phyloP scores from a whole-genome alignment of 2,329 filamentous ascomycete genomes.

The Chrysosporium queenslandicum region DNA sequence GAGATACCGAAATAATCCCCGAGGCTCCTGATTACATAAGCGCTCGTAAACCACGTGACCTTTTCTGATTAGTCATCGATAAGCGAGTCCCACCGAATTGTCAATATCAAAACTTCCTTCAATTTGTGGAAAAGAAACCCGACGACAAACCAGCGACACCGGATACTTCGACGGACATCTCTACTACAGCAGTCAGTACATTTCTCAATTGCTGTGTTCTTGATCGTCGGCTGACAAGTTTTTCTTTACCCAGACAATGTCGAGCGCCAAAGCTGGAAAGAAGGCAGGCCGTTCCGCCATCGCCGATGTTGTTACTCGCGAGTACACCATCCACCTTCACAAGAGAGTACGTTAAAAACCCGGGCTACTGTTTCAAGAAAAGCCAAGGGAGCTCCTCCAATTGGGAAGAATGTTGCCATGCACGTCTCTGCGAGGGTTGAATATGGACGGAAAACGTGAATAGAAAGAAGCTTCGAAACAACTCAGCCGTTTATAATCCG shows the following conservation, averaged over 20 bases:
- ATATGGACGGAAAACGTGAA: constrained; percentile 7
- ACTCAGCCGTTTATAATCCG: background rate
- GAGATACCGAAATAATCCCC: too few relatives aligned
- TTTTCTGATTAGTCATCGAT: constrained; percentile 4
- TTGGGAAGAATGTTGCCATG: constrained; percentile 2
- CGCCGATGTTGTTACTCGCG: constrained; percentile 95
- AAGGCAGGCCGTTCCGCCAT: constrained; percentile 81
- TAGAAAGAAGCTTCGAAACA: background rate
- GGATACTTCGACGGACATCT: constrained; percentile 14
- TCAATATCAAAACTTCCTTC: constrained; percentile 7
- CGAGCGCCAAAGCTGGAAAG: constrained; percentile 56
- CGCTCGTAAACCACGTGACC: background rate
- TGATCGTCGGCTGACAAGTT: background rate
- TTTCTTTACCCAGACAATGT: constrained; percentile 43
- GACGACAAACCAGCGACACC: constrained; percentile 10
- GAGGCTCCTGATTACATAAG: background rate
- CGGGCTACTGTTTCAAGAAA: constrained; percentile 3
- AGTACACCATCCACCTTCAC: constrained; percentile 99
- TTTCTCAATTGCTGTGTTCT: background rate
- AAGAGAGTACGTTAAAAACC: constrained; percentile 77
- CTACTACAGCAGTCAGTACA: constrained; percentile 10
- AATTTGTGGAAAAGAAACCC: background rate
- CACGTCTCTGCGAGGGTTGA: constrained; percentile 2
- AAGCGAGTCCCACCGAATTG: constrained; percentile 15
- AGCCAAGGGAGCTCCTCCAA: constrained; percentile 8